These are phyloP conservation scores for Cercospora janseana DNA, from an alignment of 2,329 filamentous ascomycete species.

Conservation along the genomic window DNA sequence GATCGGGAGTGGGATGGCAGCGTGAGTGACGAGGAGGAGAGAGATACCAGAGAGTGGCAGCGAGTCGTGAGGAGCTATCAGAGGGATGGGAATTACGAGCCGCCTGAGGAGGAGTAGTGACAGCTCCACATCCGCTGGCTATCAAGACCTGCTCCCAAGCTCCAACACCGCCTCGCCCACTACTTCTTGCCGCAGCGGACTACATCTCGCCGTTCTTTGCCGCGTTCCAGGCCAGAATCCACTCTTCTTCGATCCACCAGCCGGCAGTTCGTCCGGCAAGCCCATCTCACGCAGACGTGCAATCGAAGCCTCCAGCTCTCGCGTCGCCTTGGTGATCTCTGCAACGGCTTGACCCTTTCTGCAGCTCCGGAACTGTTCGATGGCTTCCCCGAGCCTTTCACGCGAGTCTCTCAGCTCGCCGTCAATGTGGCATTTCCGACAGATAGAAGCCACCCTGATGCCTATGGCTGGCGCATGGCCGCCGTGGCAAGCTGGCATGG, in stretches of 20 bases:
- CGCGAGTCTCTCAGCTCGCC: neutral
- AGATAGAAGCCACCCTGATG: neutral
- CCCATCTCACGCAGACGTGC: neutral
- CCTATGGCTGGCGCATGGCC: neutral
- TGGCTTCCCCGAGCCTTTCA: neutral
- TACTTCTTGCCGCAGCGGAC: neutral
- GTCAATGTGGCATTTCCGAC: neutral
- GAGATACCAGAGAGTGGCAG: conserved; percentile 31
- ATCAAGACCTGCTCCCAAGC: neutral
- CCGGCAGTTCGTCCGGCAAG: neutral
- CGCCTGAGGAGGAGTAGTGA: conserved; percentile 13
- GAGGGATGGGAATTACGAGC: conserved; percentile 30
- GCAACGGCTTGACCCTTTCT: neutral
- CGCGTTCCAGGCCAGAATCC: neutral
- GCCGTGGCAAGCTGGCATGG: neutral
- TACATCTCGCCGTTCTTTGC: neutral
- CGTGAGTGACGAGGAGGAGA: conserved; percentile 21
- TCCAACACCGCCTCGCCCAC: neutral
- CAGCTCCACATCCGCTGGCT: too few relatives aligned
- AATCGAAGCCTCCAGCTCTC: neutral
- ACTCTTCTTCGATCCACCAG: neutral
- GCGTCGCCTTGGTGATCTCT: neutral
- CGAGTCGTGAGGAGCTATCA: conserved; percentile 28
- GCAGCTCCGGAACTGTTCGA: neutral
- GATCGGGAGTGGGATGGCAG: conserved; percentile 29